phyloP scores from a whole-genome alignment of 1,139 yeast species.

The Meyerozyma guilliermondii region DNA sequence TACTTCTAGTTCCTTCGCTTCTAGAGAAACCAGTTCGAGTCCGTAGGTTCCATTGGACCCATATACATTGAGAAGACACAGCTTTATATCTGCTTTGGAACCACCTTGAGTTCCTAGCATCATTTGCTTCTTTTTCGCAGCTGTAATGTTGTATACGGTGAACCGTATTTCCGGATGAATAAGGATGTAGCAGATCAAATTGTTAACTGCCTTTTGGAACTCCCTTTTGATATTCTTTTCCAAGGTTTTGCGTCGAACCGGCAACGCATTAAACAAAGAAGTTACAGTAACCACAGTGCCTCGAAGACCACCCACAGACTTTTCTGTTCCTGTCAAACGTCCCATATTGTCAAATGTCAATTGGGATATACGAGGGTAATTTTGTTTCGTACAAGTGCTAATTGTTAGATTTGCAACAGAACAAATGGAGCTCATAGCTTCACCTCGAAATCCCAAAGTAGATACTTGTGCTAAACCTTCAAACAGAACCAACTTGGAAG shows the following conservation, averaged over 20 bases:
- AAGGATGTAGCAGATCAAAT: conserved; percentile 67
- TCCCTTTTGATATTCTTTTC: conserved; percentile 66
- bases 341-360: conserved; percentile 56
- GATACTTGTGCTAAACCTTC: conserved; percentile 49
- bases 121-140: conserved; percentile 44
- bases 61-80: conserved; percentile 61
- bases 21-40: conserved; percentile 42
- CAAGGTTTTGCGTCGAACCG: conserved; percentile 72
- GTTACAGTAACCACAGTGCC: conserved; percentile 58
- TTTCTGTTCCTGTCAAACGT: conserved; percentile 23
- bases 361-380: conserved; percentile 53
- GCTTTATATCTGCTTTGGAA: conserved; percentile 23
- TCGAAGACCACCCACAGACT: conserved; percentile 44
- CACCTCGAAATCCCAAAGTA: conserved; percentile 82
- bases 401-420: conserved; percentile 51
- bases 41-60: conserved; percentile 65
- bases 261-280: conserved; percentile 57
- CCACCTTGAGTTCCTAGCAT: conserved; percentile 50
- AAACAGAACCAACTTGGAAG: conserved; percentile 67
- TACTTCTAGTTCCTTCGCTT: conserved; percentile 17
- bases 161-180: conserved; percentile 55
- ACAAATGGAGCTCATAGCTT: conserved; percentile 74
- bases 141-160: conserved; percentile 48
- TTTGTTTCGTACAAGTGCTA: conserved; percentile 46
- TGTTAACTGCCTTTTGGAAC: conserved; percentile 55